These are phyloP conservation scores for Pseudognaphalium luteoalbum DNA, from an alignment of 129 eudicot species.

Conservation along the genomic window DNA sequence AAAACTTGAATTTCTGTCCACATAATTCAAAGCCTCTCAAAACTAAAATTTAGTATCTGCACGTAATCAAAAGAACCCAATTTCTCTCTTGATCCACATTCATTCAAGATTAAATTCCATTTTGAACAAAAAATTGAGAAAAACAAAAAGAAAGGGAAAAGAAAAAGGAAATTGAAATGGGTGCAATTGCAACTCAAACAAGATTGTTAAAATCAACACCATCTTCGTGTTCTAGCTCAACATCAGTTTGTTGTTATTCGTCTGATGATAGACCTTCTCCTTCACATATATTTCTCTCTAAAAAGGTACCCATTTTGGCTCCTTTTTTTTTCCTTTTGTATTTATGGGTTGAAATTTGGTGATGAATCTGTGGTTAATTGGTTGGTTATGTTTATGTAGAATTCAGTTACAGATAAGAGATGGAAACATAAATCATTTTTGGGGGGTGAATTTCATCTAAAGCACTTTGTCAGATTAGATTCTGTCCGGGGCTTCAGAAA, in stretches of 20 bases:
- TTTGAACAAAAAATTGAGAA: not conserved
- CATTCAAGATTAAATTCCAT: not conserved
- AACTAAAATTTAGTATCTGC: not conserved
- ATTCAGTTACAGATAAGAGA: conserved; percentile 30
- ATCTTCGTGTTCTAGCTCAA: conserved; percentile 25
- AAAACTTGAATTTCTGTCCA: conserved; percentile 7
- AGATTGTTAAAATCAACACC: conserved; percentile 25
- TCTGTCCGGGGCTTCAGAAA: conserved; percentile 28
- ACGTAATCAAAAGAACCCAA: not conserved
- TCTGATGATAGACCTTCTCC: conserved; percentile 32
- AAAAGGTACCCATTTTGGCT: conserved; percentile 23
- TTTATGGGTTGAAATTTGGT: not conserved
- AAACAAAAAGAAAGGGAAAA: too few relatives aligned
- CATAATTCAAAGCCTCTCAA: not conserved
- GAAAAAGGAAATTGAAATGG: conserved; percentile 6
- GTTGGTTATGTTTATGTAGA: conserved; percentile 30
- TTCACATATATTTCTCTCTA: conserved; percentile 24
- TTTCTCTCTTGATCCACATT: not conserved
- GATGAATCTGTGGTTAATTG: not conserved
- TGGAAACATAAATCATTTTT: conserved; percentile 43
- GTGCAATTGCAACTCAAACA: conserved; percentile 38
- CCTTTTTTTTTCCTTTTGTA: not conserved
- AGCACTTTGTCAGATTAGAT: conserved; percentile 37
- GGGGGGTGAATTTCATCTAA: conserved; percentile 45
- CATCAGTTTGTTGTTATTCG: conserved; percentile 28